These are phyloP conservation scores for Centaurea solstitialis DNA, from an alignment of 129 eudicot genomes.

Conservation along the genomic window DNA sequence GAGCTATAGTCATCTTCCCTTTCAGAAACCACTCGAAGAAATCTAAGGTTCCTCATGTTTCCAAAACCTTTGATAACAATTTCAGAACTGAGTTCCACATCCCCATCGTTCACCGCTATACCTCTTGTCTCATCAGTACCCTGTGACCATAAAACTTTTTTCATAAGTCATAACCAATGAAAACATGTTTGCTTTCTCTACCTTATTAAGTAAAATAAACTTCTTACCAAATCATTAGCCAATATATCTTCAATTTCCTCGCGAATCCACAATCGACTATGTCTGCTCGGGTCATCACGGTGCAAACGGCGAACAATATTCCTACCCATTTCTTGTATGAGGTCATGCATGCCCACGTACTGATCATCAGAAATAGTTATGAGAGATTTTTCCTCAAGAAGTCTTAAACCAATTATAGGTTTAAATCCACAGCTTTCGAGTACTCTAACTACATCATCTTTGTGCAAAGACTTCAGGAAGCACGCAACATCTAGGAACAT, in stretches of 20 bases:
- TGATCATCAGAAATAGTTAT: neutral
- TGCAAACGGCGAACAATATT: slow-evolving; percentile 19
- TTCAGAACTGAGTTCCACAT: neutral
- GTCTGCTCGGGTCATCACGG: neutral
- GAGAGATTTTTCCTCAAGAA: slow-evolving; percentile 24
- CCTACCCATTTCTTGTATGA: slow-evolving; percentile 37
- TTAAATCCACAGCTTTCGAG: slow-evolving; percentile 22
- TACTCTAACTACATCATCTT: neutral
- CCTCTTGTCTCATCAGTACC: too few species aligned
- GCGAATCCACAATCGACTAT: slow-evolving; percentile 16
- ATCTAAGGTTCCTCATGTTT: too few species aligned
- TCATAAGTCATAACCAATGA: too few species aligned
- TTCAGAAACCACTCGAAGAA: neutral
- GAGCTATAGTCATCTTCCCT: too few species aligned
- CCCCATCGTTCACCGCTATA: neutral
- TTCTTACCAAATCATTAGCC: neutral
- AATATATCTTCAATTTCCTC: slow-evolving; percentile 19
- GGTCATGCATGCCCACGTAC: slow-evolving; percentile 27
- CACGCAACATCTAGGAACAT: slow-evolving; percentile 37
- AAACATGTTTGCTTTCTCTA: too few species aligned
- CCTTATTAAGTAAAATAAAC: too few species aligned
- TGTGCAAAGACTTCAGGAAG: too few species aligned
- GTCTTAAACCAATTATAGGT: slow-evolving; percentile 12
- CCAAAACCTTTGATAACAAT: too few species aligned
- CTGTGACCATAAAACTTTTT: too few species aligned